Percentiles rank a stretch among this genome's conserved stretches.
Conservation (phyloP, 2,329 filamentous ascomycete species). For the Penicillium vulpinum region DNA sequence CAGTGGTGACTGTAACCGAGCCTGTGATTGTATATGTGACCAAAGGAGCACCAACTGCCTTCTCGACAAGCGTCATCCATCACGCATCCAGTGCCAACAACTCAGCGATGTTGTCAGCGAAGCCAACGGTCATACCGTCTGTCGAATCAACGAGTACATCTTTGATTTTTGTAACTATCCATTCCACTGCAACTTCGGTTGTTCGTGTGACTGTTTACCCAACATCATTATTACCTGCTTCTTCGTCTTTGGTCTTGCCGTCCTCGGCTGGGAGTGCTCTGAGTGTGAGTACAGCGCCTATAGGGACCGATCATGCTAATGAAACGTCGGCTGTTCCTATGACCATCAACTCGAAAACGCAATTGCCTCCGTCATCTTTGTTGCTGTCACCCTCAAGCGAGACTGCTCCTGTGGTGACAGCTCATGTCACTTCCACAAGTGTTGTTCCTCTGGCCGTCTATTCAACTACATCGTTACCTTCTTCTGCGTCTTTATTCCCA, state of each 20-base stretch:
- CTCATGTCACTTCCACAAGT: neutral
- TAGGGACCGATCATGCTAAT: neutral
- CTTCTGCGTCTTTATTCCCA: neutral
- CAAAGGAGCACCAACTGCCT: neutral
- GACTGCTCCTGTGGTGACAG: neutral
- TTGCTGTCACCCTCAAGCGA: neutral
- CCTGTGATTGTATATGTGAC: constrained; percentile 8
- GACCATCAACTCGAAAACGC: neutral
- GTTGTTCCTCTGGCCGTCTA: neutral
- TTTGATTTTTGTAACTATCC: neutral
- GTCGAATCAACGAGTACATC: neutral
- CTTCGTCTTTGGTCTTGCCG: neutral
- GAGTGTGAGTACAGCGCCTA: neutral
- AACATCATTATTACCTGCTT: neutral
- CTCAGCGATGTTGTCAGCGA: neutral
- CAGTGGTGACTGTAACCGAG: neutral
- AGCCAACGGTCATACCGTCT: neutral
- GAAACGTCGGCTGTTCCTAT: neutral
- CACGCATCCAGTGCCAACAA: neutral
- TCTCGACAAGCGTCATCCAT: neutral
- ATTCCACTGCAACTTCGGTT: neutral
- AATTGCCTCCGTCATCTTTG: neutral
- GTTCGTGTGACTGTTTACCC: constrained; percentile 1
- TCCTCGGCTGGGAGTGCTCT: neutral
- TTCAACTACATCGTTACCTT: neutral